Evolutionary conservation across 371 early-diverging fungal species (phyloP).

Genomic region (Circinella minor): DNA sequence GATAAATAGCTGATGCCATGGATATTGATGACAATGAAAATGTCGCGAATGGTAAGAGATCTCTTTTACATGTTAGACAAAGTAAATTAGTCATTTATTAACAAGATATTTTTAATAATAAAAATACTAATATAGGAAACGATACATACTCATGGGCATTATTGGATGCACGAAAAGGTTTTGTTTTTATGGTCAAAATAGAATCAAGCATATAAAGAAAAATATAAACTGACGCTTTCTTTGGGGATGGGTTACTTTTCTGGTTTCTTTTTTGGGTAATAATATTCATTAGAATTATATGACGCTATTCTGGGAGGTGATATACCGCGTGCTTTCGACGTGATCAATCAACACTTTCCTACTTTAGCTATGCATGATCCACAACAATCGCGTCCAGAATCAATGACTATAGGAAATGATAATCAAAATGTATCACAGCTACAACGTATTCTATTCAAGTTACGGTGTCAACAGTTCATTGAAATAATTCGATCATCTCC

Average conservation of each 20-base stretch:
- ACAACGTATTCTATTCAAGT: constrained; percentile 27
- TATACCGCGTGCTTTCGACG: constrained; percentile 36
- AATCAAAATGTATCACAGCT: constrained; percentile 1
- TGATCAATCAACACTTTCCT: constrained; percentile 40
- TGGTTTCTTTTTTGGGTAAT: neutral
- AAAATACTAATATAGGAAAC: neutral
- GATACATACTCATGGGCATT: constrained; percentile 29
- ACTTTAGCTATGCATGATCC: constrained; percentile 24
- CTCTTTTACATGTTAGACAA: neutral
- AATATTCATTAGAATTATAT: constrained; percentile 24
- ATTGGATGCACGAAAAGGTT: constrained; percentile 48
- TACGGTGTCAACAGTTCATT: constrained; percentile 48
- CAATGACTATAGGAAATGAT: constrained; percentile 1
- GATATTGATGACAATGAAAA: constrained; percentile 12
- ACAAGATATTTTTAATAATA: neutral
- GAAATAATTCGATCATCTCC: constrained; percentile 32
- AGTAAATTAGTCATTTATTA: neutral
- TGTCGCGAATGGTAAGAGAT: neutral
- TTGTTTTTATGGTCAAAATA: neutral
- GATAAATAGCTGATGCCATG: constrained; percentile 10
- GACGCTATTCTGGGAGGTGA: constrained; percentile 37
- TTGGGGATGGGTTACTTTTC: no score
- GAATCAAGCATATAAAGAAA: no score
- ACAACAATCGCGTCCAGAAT: neutral
- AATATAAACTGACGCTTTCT: no score